Percentiles rank a stretch among this genome's conserved stretches.
Conservation (phyloP, 306 rosid species). For the Trifolium repens region DNA sequence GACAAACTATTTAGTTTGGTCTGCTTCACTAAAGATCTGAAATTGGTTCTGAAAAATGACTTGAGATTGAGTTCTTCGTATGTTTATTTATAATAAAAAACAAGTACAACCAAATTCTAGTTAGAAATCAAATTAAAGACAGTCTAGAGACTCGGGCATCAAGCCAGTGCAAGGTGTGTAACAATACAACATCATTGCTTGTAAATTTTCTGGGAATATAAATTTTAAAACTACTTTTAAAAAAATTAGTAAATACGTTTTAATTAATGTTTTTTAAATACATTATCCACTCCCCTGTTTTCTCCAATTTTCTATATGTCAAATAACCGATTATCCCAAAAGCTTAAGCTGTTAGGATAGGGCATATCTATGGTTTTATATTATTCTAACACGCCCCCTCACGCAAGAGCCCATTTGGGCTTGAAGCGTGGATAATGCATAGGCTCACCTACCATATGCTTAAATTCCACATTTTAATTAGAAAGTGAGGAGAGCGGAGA, state of each 20-base stretch:
- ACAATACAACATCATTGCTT: neutral
- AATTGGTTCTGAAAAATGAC: neutral
- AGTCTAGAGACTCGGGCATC: neutral
- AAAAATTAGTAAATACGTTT: neutral
- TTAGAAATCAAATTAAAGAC: neutral
- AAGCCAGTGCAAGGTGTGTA: conserved; percentile 15
- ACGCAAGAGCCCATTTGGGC: too few relatives aligned
- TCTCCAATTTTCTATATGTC: conserved; percentile 1
- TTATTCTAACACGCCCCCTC: too few relatives aligned
- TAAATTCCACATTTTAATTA: too few relatives aligned
- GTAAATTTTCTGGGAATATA: neutral
- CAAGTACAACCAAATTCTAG: neutral
- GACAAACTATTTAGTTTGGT: neutral
- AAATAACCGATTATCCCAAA: too few relatives aligned
- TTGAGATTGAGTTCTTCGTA: neutral
- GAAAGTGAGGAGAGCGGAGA: too few relatives aligned
- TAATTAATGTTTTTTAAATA: neutral
- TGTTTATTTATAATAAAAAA: neutral
- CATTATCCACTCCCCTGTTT: neutral
- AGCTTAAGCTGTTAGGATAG: too few relatives aligned
- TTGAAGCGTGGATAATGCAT: too few relatives aligned
- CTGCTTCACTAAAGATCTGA: neutral
- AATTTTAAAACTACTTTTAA: neutral
- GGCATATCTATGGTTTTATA: too few relatives aligned
- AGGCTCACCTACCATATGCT: too few relatives aligned